phyloP scores from a whole-genome alignment of 1,284 basidiomycete genomes.

The Ceratobasidium sp. region DNA sequence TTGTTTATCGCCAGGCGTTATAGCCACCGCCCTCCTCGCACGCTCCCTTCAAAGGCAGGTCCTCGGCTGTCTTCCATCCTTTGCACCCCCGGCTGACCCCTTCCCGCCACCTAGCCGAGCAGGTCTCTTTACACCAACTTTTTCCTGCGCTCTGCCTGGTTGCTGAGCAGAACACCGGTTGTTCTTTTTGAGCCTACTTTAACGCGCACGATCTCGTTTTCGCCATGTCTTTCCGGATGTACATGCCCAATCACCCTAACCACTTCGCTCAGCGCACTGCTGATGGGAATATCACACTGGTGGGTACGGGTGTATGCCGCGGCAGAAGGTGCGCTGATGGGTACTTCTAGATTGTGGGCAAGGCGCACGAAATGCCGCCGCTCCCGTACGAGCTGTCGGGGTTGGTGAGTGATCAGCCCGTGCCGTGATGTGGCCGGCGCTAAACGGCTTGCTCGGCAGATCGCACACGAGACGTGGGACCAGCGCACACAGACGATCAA shows the following conservation, averaged over 20 bases:
- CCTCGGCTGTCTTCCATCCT: neutral
- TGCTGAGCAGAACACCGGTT: constrained; percentile 40
- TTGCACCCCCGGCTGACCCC: neutral
- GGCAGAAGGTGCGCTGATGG: neutral
- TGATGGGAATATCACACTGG: constrained; percentile 25
- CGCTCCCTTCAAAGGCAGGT: constrained; percentile 21
- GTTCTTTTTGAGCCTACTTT: neutral
- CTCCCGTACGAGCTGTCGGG: constrained; percentile 34
- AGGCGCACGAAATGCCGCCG: constrained; percentile 33
- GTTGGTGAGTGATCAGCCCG: constrained; percentile 10
- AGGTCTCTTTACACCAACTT: neutral
- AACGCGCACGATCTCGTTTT: too few species aligned
- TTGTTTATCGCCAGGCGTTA: constrained; percentile 11
- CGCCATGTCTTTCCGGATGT: constrained; percentile 31
- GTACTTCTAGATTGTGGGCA: constrained; percentile 25
- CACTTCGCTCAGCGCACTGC: constrained; percentile 23
- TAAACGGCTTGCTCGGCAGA: neutral
- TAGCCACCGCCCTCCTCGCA: neutral
- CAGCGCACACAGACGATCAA: constrained; percentile 26
- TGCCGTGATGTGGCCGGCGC: neutral
- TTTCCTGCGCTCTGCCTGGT: constrained; percentile 28
- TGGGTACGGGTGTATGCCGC: constrained; percentile 13
- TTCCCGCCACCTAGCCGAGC: neutral
- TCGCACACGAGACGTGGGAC: constrained; percentile 33
- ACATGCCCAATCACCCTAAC: constrained; percentile 36